These are phyloP conservation scores for Inga leiocalycina DNA, from an alignment of 306 rosid species.

Conservation along the genomic window DNA sequence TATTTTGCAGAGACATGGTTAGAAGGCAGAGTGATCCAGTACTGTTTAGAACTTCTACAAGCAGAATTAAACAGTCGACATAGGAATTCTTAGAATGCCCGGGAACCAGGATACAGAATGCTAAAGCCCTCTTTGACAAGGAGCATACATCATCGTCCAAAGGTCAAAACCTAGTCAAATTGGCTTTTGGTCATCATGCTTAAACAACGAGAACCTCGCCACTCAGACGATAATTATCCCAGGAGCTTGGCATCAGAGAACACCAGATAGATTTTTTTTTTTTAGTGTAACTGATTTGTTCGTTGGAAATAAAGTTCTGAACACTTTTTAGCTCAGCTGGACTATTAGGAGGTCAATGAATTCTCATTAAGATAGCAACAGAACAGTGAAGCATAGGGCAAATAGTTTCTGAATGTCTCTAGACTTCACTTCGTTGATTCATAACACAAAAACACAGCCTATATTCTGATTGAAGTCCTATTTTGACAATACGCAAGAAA, in stretches of 20 bases:
- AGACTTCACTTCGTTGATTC: background rate
- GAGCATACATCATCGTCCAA: background rate
- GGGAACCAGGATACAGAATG: background rate
- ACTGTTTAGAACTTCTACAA: background rate
- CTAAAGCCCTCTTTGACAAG: background rate
- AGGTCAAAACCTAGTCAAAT: background rate
- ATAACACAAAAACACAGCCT: background rate
- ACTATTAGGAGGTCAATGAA: background rate
- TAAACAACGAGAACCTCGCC: background rate
- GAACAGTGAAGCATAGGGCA: background rate
- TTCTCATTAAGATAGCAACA: conserved; percentile 5
- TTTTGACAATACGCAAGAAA: background rate
- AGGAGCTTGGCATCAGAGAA: background rate
- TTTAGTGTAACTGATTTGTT: background rate
- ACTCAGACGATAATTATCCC: background rate
- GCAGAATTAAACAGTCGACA: background rate
- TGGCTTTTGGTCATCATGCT: background rate
- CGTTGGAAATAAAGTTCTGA: background rate
- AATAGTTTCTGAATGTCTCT: background rate
- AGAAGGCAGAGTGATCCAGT: background rate
- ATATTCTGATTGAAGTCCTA: background rate
- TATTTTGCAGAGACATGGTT: background rate
- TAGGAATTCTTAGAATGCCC: background rate
- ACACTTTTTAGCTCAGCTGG: background rate
- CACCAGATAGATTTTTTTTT: background rate